Evolutionary conservation across 2,329 filamentous ascomycete genomes (phyloP).

Genomic region (Fusarium sp.): DNA sequence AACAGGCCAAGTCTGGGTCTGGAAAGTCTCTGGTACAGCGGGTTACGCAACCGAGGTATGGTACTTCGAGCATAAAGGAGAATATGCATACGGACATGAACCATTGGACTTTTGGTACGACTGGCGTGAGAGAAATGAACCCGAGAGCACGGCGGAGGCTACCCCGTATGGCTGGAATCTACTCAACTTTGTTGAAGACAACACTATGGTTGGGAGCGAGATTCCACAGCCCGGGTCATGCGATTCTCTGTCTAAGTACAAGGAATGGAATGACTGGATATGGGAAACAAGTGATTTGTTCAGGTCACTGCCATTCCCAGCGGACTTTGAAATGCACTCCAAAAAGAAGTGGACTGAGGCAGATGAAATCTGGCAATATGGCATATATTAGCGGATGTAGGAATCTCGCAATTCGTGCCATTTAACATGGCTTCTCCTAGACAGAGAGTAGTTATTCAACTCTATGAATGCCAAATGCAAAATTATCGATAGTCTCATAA

Average conservation of each 20-base stretch:
- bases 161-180: constrained; percentile 21
- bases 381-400: too few species aligned
- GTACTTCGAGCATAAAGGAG: constrained; percentile 11
- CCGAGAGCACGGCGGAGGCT: neutral
- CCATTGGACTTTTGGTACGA: constrained; percentile 20
- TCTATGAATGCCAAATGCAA: too few species aligned
- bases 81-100: constrained; percentile 3
- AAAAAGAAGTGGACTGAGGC: too few species aligned
- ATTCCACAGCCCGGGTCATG: neutral
- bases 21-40: constrained; percentile 5
- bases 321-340: neutral
- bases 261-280: neutral
- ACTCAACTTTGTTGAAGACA: neutral
- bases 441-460: too few species aligned
- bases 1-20: constrained; percentile 1
- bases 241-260: neutral
- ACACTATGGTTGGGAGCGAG: neutral
- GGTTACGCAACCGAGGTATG: constrained; percentile 12
- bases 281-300: too few species aligned
- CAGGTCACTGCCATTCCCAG: neutral
- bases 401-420: too few species aligned
- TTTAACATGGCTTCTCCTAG: too few species aligned
- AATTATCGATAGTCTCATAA: too few species aligned
- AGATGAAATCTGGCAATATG: too few species aligned
- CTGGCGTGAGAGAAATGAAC: neutral